phyloP scores from a whole-genome alignment of 2,329 filamentous ascomycete species.

The Cucurbitaria berberidis region DNA sequence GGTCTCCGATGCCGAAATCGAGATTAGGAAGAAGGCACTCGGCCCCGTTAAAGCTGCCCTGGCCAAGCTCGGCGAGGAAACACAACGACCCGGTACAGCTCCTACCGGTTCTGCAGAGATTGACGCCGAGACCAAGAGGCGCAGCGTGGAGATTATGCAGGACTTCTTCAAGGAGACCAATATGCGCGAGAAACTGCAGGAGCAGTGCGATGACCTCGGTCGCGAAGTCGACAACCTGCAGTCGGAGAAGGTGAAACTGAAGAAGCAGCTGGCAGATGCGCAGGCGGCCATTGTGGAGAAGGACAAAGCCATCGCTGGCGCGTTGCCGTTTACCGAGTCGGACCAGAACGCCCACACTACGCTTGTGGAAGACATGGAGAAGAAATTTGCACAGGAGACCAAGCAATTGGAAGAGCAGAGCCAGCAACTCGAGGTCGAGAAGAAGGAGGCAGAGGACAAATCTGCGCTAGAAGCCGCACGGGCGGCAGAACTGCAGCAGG shows the following conservation, averaged over 20 bases:
- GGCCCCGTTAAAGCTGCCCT: conserved; percentile 38
- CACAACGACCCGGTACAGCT: conserved; percentile 40
- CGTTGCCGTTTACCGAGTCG: conserved; percentile 20
- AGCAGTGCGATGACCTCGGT: conserved; percentile 42
- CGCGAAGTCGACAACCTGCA: conserved; percentile 42
- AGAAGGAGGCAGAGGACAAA: conserved; percentile 37
- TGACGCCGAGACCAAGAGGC: conserved; percentile 40
- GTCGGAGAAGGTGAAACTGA: conserved; percentile 38
- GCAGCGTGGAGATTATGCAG: conserved; percentile 46
- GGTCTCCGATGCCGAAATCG: conserved; percentile 45
- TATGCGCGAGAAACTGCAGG: conserved; percentile 44
- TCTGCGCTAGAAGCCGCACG: conserved; percentile 40
- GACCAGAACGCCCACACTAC: conserved; percentile 30
- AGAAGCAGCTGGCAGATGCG: conserved; percentile 40
- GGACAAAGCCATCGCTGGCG: conserved; percentile 36
- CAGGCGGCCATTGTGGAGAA: conserved; percentile 40
- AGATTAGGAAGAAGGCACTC: conserved; percentile 33
- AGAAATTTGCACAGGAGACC: conserved; percentile 43
- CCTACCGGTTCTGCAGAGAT: conserved; percentile 39
- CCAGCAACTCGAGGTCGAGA: conserved; percentile 41
- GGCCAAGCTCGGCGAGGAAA: conserved; percentile 38
- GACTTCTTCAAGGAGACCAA: conserved; percentile 50
- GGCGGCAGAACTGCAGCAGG: conserved; percentile 43
- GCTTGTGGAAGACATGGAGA: conserved; percentile 43
- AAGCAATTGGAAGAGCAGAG: conserved; percentile 41